Percentiles rank a stretch among this genome's conserved stretches.
These are phyloP conservation scores for Paecilomyces dactylethromorphus DNA, from an alignment of 2,329 filamentous ascomycete species.

Conservation along the genomic window DNA sequence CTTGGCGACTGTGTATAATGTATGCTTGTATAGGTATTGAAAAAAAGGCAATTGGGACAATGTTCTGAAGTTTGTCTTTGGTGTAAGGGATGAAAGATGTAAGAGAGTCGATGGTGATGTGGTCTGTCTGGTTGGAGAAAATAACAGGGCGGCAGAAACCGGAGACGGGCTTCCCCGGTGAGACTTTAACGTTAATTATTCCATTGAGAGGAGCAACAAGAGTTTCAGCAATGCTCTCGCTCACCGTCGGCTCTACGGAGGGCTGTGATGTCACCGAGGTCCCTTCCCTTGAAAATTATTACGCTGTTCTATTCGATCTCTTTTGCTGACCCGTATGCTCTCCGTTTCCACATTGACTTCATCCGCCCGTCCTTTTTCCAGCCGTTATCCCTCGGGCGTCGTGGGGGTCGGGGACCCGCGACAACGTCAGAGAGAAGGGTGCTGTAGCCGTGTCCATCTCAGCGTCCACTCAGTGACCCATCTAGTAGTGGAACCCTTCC, in stretches of 20 bases:
- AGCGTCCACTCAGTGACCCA: background rate
- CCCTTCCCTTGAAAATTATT: background rate
- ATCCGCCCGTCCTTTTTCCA: background rate
- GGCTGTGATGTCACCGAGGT: background rate
- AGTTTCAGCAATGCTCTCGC: background rate
- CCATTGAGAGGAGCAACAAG: background rate
- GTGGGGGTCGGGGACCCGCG: background rate
- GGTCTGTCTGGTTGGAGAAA: background rate
- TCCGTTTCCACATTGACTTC: background rate
- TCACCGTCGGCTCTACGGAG: background rate
- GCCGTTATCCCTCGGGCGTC: background rate
- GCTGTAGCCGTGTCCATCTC: background rate
- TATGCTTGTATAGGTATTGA: background rate
- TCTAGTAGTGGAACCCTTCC: background rate
- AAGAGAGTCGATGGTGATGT: background rate
- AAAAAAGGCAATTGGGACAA: background rate
- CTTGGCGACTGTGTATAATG: conserved; percentile 37
- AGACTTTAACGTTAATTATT: background rate
- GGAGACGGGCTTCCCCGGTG: background rate
- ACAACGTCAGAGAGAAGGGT: background rate
- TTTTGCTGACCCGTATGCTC: background rate
- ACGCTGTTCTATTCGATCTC: background rate
- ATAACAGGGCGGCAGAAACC: background rate
- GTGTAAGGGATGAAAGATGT: background rate
- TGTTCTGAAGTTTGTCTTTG: background rate